Evolutionary conservation across 2,329 filamentous ascomycete genomes (phyloP), one percentile per base, ranked within the genome.

Genomic region (Clonostachys byssicola): DNA sequence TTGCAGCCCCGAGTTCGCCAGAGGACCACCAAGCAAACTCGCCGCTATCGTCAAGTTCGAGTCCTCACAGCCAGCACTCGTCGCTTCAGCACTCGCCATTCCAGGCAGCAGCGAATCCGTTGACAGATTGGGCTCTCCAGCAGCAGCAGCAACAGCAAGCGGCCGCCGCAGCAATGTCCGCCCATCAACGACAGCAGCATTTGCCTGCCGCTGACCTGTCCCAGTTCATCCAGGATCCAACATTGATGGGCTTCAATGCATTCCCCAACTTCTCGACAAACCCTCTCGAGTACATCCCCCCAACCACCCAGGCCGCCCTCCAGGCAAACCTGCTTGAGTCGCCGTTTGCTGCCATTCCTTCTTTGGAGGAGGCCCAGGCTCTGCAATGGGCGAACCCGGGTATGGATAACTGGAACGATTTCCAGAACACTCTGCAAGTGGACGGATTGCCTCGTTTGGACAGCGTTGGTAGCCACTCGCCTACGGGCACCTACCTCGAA

Each of bases 371-470:
- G 48, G 65, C 72, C 12, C 79, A 80, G 44, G 67, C 77, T 14
- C 74, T 77, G 68, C 81, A 73, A 62, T 89, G 73, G 85, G 81
- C 69, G 33, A 80, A 68, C 35, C 66, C 64, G 43, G 79, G 83
- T 53, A 83, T 88, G 70, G 81, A 85, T 44, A 85, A 87, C 54
- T 91, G 86, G 83, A 84, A 89, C 52, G 90, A 95, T 60, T 88
- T 95, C 58, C 83, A 88, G 56, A 77, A 80, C 49, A 67, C 61
- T 34, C 52, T 73, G 48, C 72, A 87, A 55, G 78, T 86, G 66
- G 70, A 78, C 60, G 64, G 63, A 9, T 50, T 75, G 30, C 55
- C 60, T 33, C 63, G 66, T 34, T 55, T 71, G 34, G 65, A 64
- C 20, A 72, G 67, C 44, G 69, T 72, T 36, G 71, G 71, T 45